These are phyloP conservation scores for Neopestalotiopsis rosae DNA, from an alignment of 2,329 filamentous ascomycete genomes.

Conservation along the genomic window DNA sequence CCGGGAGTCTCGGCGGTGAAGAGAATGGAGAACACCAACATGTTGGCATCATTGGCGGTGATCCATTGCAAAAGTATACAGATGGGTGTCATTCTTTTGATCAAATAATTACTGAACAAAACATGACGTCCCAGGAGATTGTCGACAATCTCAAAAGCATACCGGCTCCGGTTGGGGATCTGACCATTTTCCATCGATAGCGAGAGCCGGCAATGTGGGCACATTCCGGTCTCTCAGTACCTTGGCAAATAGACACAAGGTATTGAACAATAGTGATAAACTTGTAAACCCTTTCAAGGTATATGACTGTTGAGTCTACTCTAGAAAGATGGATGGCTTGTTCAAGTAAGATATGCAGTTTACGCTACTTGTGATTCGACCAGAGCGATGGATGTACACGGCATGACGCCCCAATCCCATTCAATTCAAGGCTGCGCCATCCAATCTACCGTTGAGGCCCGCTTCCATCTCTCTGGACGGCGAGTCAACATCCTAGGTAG, in stretches of 20 bases:
- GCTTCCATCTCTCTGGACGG: no score
- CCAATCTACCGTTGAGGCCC: no score
- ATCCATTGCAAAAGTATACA: slow-evolving; percentile 69
- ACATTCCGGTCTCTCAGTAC: slow-evolving; percentile 6
- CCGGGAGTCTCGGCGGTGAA: background rate
- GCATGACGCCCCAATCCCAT: no score
- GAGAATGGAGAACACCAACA: slow-evolving; percentile 34
- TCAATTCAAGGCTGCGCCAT: no score
- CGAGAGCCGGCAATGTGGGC: slow-evolving; percentile 5
- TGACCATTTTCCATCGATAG: slow-evolving; percentile 60
- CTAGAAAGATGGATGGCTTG: no score
- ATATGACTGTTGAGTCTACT: no score
- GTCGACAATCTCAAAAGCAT: slow-evolving; percentile 69
- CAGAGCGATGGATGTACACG: no score
- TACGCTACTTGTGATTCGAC: no score
- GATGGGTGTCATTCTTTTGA: slow-evolving; percentile 81
- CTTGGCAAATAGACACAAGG: background rate
- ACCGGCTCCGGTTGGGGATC: slow-evolving; percentile 55
- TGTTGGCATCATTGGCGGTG: slow-evolving; percentile 26
- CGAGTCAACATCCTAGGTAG: no score
- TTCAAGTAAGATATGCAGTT: no score
- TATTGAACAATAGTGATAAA: background rate
- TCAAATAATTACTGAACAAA: slow-evolving; percentile 80
- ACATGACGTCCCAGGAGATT: slow-evolving; percentile 72
- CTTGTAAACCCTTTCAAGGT: no score